Percentiles rank a stretch among this genome's conserved stretches.
phyloP scores from a whole-genome alignment of 495 filamentous ascomycete genomes.

The Podospora anserina region DNA sequence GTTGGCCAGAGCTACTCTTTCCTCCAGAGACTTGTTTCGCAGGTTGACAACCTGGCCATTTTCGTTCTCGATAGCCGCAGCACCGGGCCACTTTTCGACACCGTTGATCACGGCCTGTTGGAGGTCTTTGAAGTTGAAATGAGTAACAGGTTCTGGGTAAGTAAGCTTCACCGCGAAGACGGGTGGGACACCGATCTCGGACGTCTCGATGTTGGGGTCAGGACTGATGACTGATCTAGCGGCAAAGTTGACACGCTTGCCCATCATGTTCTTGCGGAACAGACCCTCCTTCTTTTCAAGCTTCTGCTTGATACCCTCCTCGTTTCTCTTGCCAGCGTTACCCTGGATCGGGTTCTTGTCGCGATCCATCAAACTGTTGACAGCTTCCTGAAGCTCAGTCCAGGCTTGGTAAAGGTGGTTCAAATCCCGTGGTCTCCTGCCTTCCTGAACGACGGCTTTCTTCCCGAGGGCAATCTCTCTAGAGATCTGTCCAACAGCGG shows the following conservation, averaged over 20 bases:
- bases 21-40: slow-evolving; percentile 77
- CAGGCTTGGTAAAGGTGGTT: slow-evolving; percentile 55
- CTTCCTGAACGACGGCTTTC: slow-evolving; percentile 44
- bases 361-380: slow-evolving; percentile 86
- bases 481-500: slow-evolving; percentile 69
- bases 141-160: slow-evolving; percentile 95
- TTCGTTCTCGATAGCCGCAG: slow-evolving; percentile 91
- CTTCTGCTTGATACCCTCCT: slow-evolving; percentile 93
- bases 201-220: slow-evolving; percentile 97
- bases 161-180: slow-evolving; percentile 96
- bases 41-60: slow-evolving; percentile 87
- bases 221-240: slow-evolving; percentile 97
- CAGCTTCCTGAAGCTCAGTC: slow-evolving; percentile 77
- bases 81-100: slow-evolving; percentile 89
- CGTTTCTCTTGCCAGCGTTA: slow-evolving; percentile 61
- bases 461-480: slow-evolving; percentile 55
- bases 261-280: slow-evolving; percentile 99
- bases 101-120: slow-evolving; percentile 97
- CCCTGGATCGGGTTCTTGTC: slow-evolving; percentile 79
- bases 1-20: slow-evolving; percentile 81
- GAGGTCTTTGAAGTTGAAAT: slow-evolving; percentile 92
- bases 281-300: slow-evolving; percentile 98
- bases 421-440: slow-evolving; percentile 38
- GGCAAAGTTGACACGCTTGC: slow-evolving; percentile 98
- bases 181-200: slow-evolving; percentile 95